Conservation (phyloP, 2,329 filamentous ascomycete genomes). For the Curvularia hawaiiensis region DNA sequence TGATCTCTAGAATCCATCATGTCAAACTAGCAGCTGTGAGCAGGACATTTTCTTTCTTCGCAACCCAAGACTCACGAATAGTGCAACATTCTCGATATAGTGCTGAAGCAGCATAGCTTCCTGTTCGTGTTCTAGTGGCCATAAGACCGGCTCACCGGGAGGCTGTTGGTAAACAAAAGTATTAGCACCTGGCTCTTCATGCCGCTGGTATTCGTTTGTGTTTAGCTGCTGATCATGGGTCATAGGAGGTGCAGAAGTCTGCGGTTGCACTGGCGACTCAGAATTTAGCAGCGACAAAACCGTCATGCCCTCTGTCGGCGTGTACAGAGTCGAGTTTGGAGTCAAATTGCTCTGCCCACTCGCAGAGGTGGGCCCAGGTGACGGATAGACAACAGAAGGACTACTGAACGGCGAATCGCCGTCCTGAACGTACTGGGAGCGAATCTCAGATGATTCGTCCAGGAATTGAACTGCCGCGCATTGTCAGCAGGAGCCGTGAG, state of each 20-base stretch:
- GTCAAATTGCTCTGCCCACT: conserved; percentile 25
- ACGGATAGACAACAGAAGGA: conserved; percentile 14
- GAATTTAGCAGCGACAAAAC: conserved; percentile 43
- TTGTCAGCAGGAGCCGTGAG: conserved; percentile 15
- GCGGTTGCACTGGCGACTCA: conserved; percentile 34
- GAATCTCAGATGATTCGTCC: conserved; percentile 43
- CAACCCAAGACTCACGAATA: conserved; percentile 34
- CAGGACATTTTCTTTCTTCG: too few relatives aligned
- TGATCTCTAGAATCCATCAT: conserved; percentile 43
- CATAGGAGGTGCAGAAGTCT: conserved; percentile 18
- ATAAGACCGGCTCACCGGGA: conserved; percentile 37
- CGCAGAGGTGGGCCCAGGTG: conserved; percentile 19
- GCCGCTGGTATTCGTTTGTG: conserved; percentile 14
- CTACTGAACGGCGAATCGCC: conserved; percentile 22
- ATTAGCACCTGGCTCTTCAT: conserved; percentile 11
- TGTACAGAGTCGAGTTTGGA: conserved; percentile 23
- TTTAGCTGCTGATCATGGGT: conserved; percentile 21
- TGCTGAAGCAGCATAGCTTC: conserved; percentile 46
- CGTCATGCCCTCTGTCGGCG: conserved; percentile 39
- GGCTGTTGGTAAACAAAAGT: conserved; percentile 41
- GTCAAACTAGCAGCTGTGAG: conserved; percentile 36
- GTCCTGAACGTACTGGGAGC: conserved; percentile 37
- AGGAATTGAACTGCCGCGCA: conserved; percentile 41
- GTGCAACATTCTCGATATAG: conserved; percentile 45
- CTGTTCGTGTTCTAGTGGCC: conserved; percentile 45